A percentile compares a stretch with the other conserved stretches of the same genome.
Evolutionary conservation across 1,284 basidiomycete genomes (phyloP).

Genomic region (Somion occarium): DNA sequence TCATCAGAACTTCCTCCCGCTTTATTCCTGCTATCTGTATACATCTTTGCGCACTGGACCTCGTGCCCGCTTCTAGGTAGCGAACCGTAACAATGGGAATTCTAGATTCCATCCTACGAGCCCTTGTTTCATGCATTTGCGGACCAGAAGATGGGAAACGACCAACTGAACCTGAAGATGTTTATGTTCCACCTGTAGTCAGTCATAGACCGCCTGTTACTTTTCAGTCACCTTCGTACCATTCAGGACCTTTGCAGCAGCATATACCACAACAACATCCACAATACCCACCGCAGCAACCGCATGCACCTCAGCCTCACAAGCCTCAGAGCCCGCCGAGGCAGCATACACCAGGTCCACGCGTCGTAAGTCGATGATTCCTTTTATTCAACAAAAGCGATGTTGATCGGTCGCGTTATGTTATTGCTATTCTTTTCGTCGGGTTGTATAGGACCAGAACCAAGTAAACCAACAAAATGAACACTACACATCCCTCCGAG

Average conservation of each 20-base stretch:
- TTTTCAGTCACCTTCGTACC: background rate
- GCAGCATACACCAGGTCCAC: background rate
- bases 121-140: constrained; percentile 1
- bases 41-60: no score
- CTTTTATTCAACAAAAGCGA: background rate
- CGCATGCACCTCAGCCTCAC: background rate
- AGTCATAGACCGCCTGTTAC: background rate
- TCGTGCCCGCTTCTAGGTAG: no score
- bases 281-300: background rate
- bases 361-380: constrained; percentile 10
- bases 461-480: constrained; percentile 66
- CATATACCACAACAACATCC: background rate
- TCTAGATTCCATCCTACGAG: constrained; percentile 9
- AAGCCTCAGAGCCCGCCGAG: background rate
- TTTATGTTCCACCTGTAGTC: background rate
- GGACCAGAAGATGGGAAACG: background rate
- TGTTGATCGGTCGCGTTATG: background rate
- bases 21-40: no score
- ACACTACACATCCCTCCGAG: constrained; percentile 66
- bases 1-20: no score
- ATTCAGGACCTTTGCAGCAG: background rate
- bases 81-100: no score
- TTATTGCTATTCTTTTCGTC: background rate
- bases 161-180: background rate
- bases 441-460: constrained; percentile 45